Base-by-base conservation (phyloP, 345 rosid species). In the Citrus australasica region DNA sequence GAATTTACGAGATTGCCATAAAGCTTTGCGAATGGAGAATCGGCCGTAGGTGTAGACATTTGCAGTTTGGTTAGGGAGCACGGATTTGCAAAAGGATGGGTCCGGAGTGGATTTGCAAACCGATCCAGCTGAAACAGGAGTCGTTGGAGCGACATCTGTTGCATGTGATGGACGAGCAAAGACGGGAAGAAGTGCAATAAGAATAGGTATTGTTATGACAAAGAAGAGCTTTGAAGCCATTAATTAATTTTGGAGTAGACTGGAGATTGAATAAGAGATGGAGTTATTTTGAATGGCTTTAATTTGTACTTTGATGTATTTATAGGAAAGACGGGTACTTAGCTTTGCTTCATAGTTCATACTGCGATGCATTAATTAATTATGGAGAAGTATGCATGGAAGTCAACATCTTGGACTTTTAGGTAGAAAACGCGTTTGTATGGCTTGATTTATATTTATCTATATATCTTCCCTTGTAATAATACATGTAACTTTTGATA, bases 21-120 rank as follows among this genome's bases (percentile, higher is more conserved):
- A 60, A 13, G 99, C 92, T 79, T 89, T 87, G 0, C 91, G 82
- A 68, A 96, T 83, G 5, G 90, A 83, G 79, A 78, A 83, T 42
- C 97, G 83, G 61, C 91, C 93, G 55, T 83, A 92, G 19, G 73
- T 82, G 73, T 87, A 91, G 73, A 87, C 86, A 77, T 88, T 80
- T 77, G 86, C 82, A 46, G 90, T 73, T 38, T 78, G 84, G 67
- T 83, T 83, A 38, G 89, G 88, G 48, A 91, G 92, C 17, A 91
- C 76, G n/a, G 95, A 88, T 71, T 76, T 81, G 86, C 98, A 94
- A 60, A 76, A 87, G 40, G 86, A 73, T 3, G 97, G 98, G 77
- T 94, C 88, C 2, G 91, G 97, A 4, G 95, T 85, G 73, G 85
- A 83, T 71, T 71, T 64, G 87, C 98, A 94, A 4, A 88, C 60